These are phyloP conservation scores for Tricholomella constricta DNA, from an alignment of 768 basidiomycete genomes.

Conservation along the genomic window DNA sequence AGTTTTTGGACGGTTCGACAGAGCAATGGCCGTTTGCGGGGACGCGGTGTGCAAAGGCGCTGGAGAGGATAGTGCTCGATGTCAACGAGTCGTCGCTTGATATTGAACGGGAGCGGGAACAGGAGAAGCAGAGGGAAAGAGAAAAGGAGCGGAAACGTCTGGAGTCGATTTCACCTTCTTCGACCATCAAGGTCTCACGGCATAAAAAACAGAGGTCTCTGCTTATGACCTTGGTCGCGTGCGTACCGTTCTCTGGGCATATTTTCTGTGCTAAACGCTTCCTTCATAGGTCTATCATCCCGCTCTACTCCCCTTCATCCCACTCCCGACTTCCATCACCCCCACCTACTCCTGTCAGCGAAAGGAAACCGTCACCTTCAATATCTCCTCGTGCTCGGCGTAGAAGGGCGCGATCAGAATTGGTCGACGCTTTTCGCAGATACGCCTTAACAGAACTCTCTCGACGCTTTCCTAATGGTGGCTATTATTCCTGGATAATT, in stretches of 20 bases:
- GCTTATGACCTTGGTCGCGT: slow-evolving; percentile 70
- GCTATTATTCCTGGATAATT: slow-evolving; percentile 57
- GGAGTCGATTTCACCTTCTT: slow-evolving; percentile 26
- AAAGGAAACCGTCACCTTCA: slow-evolving; percentile 27
- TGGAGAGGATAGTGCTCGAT: slow-evolving; percentile 54
- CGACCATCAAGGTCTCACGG: slow-evolving; percentile 38
- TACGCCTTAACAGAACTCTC: slow-evolving; percentile 58
- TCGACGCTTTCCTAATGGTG: slow-evolving; percentile 34
- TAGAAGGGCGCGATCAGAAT: slow-evolving; percentile 61
- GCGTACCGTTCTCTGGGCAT: slow-evolving; percentile 33
- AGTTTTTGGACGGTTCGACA: slow-evolving; percentile 57
- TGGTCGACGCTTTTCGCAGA: slow-evolving; percentile 67
- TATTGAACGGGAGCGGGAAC: slow-evolving; percentile 35
- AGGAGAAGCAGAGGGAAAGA: slow-evolving; percentile 34
- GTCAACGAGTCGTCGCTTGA: slow-evolving; percentile 52
- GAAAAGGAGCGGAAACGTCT: slow-evolving; percentile 26
- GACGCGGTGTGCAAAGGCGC: slow-evolving; percentile 40
- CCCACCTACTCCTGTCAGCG: slow-evolving; percentile 30
- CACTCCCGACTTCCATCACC: slow-evolving; percentile 31
- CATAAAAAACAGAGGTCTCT: slow-evolving; percentile 75
- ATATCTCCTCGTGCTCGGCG: slow-evolving; percentile 48
- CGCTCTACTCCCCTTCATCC: slow-evolving; percentile 33
- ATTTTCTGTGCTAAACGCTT: slow-evolving; percentile 17
- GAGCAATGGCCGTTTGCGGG: slow-evolving; percentile 50
- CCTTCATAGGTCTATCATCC: slow-evolving; percentile 26